Evolutionary conservation across 495 filamentous ascomycete species (phyloP), one percentile per base, ranked within the genome.

Genomic region (Hypoxylon lienhwacheense): DNA sequence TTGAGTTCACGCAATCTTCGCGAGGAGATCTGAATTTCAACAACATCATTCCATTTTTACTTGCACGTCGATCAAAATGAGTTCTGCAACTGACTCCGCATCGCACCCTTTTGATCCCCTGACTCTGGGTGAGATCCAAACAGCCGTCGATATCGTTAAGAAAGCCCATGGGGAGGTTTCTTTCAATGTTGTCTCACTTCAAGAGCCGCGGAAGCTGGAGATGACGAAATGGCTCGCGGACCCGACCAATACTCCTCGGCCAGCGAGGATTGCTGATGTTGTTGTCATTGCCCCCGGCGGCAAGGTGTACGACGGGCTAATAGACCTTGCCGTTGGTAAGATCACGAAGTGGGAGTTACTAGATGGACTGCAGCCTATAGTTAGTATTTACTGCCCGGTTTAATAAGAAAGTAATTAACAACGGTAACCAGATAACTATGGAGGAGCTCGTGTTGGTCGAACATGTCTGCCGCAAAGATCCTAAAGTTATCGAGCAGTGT

Each of bases 401-500:
- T 15, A 25, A 29, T 14, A 37, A n/a, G 19, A 7, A 14, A 16
- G 15, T 43, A 37, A 41, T 59, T 69, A 24, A 71, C 39, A 10
- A 15, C 1, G 4, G 7, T 1, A 5, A 2, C 0, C 45, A 87
- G 85, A 95, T 97, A 65, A 95, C 90, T 1, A 95, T 96, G 89
- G 90, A 96, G 66, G 91, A 97, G 63, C 75, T 96, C 28, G 86
- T 91, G 66, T 78, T 86, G 33, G 91, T 96, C n/a, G 91, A 97
- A 68, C 79, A 84, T 58, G 71, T 91, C 32, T 81, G 84, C 29
- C 81, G 92, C 43, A 85, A 84, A 52, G 88, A 96, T 66, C 83
- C 89, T 5, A 89, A 86, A 55, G 91, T 97, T 42, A 95, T 96
- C 63, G 90, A 96, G 70, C 92, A 96, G 67, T 97, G 91, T 65